A percentile compares a stretch with the other conserved stretches of the same genome.
Conservation (phyloP, 306 rosid species). For the Sesbania bispinosa region DNA sequence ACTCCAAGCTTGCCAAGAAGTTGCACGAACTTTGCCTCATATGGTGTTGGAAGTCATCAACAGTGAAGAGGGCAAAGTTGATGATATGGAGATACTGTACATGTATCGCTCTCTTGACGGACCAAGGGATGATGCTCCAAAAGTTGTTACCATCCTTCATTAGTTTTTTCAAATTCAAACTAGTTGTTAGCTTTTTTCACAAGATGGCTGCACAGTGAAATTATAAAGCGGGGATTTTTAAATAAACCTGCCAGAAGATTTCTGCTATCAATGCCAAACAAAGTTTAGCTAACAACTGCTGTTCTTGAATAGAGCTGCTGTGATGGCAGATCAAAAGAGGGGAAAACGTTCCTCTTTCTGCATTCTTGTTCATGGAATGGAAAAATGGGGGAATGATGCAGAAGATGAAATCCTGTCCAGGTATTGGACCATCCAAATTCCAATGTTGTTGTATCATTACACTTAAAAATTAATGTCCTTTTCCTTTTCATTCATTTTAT, state of each 20-base stretch:
- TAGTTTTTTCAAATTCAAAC: constrained; percentile 35
- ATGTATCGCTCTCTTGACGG: constrained; percentile 51
- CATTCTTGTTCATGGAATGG: constrained; percentile 24
- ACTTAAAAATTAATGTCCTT: constrained; percentile 45
- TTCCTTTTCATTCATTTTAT: constrained; percentile 54
- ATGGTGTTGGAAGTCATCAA: constrained; percentile 69
- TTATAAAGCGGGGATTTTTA: constrained; percentile 34
- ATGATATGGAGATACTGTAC: constrained; percentile 27
- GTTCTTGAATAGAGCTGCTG: constrained; percentile 32
- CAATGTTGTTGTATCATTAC: constrained; percentile 48
- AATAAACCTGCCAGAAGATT: constrained; percentile 36
- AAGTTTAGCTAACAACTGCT: constrained; percentile 31
- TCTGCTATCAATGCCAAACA: constrained; percentile 26
- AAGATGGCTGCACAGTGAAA: constrained; percentile 28
- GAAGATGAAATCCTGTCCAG: constrained; percentile 33
- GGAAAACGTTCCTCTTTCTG: constrained; percentile 2
- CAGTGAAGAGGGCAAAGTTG: constrained; percentile 2
- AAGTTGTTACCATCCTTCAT: constrained; percentile 51
- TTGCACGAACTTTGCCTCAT: constrained; percentile 58
- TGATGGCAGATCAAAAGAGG: constrained; percentile 16
- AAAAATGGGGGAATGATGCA: constrained; percentile 25
- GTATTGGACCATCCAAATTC: constrained; percentile 39
- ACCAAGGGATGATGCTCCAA: constrained; percentile 67
- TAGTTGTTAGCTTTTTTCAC: constrained; percentile 26
- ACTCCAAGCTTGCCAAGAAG: no score